Base-by-base conservation (phyloP, 805 yeast species). In the Yamadazyma kitorensis region DNA sequence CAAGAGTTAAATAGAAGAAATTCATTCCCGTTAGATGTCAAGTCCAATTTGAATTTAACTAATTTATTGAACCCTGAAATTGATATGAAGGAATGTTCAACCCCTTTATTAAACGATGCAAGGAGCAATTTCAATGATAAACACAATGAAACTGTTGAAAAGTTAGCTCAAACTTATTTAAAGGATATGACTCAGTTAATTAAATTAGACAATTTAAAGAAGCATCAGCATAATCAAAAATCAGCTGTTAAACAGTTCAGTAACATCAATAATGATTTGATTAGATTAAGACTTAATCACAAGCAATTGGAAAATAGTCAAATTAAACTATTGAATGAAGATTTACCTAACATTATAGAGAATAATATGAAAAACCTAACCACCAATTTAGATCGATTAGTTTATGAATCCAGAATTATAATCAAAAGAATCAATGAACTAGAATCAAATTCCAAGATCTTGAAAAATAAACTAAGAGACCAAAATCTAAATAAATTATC, bases 371-470 rank as follows among this genome's bases (percentile, higher is more conserved):
- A 47, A 8, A 60, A 54, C 25, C 48, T 67, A 26, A 50, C 55
- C 2, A 54, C 59, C 3, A 57, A 59, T 6, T 55, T 67, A 7
- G 72, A 67, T 39, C 43, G 69, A 30, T 50, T 67, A 39, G 45
- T 58, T 2, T 67, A 67, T 38, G 68, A 68, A 34, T 57, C 70
- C 3, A 49, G 70, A 34, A 61, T 64, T n/a, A 61, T 67, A 4
- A 49, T 47, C 19, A 65, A 64, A 36, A 47, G 70, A 34, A 54
- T 67, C 27, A 64, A 59, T 32, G 73, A 67, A 41, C 47, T 67
- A 22, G 70, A 66, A 19, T 62, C 60, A 18, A 57, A 55, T 35
- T 45, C 56, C 22, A 50, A 48, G 27, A 29, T 52, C 8, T 50
- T 64, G 32, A 57, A 55, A 30, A 28, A 45, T 11, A 59, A 55